These are phyloP conservation scores for Melaleuca quinquenervia DNA, from an alignment of 345 rosid species.

Conservation along the genomic window DNA sequence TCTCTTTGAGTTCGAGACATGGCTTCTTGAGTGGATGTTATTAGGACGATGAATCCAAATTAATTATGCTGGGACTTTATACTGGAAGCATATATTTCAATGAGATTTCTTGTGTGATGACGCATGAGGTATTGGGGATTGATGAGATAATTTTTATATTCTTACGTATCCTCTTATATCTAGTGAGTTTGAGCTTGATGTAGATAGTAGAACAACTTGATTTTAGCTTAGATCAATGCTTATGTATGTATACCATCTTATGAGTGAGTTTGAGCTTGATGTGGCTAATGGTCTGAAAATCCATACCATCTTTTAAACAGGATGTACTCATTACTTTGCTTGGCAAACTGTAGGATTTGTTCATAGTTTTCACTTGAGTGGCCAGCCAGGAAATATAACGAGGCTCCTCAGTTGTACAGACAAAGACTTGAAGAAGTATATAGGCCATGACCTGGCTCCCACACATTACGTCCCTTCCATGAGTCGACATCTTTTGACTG, in stretches of 20 bases:
- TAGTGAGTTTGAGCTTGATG: too few relatives aligned
- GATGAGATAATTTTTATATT: too few relatives aligned
- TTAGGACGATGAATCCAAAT: not conserved
- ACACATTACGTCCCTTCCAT: slow-evolving; percentile 97
- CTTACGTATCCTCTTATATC: too few relatives aligned
- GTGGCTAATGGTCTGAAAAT: too few relatives aligned
- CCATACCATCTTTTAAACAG: slow-evolving; percentile 89
- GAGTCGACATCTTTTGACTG: slow-evolving; percentile 94
- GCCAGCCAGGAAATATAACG: slow-evolving; percentile 92
- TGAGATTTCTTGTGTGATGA: too few relatives aligned
- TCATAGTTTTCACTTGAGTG: slow-evolving; percentile 84
- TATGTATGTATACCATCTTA: too few relatives aligned
- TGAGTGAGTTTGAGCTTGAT: too few relatives aligned
- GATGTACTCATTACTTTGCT: slow-evolving; percentile 85
- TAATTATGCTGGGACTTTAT: not conserved
- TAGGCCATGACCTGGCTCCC: slow-evolving; percentile 89
- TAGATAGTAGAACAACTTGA: too few relatives aligned
- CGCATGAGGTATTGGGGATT: too few relatives aligned
- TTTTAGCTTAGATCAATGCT: too few relatives aligned
- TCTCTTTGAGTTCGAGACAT: too few relatives aligned
- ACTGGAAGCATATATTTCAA: not conserved
- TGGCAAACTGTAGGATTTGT: slow-evolving; percentile 98
- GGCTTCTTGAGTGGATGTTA: not conserved
- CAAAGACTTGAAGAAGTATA: slow-evolving; percentile 60
- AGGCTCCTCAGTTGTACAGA: slow-evolving; percentile 96